Percentiles rank a stretch among this genome's conserved stretches.
Conservation (phyloP, 176 grass and related monocot species). For the Coix lacrymajobi region DNA sequence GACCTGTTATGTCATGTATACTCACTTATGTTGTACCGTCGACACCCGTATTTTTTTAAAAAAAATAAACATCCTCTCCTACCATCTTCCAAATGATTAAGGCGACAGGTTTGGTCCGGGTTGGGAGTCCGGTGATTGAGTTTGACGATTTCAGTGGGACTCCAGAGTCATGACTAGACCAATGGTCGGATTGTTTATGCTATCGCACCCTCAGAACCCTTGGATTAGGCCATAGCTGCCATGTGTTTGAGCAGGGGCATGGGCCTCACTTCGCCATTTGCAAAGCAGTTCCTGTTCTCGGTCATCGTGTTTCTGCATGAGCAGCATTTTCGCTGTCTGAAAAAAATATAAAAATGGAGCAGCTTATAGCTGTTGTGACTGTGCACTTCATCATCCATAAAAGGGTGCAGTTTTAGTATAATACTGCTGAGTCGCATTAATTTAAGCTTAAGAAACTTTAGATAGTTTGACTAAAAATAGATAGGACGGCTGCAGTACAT, state of each 20-base stretch:
- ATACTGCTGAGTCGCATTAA: neutral
- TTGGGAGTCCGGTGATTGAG: conserved; percentile 1
- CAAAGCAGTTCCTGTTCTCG: conserved; percentile 15
- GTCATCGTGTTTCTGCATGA: conserved; percentile 3
- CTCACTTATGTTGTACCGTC: neutral
- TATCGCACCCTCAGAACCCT: neutral
- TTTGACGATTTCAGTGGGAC: conserved; percentile 25
- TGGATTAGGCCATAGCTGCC: conserved; percentile 17
- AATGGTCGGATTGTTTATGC: conserved; percentile 4
- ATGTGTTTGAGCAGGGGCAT: conserved; percentile 43
- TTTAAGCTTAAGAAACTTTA: too few species aligned
- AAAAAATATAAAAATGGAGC: neutral
- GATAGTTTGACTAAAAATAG: neutral
- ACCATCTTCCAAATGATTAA: conserved; percentile 15
- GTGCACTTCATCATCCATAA: neutral
- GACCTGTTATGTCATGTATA: neutral
- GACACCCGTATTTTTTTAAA: conserved; percentile 12
- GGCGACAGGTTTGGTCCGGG: neutral
- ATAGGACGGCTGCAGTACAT: neutral
- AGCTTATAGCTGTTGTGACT: neutral
- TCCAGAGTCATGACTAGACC: neutral
- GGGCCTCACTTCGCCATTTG: conserved; percentile 13
- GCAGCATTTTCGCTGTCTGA: conserved; percentile 20
- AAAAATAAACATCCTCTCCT: neutral
- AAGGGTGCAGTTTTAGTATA: neutral